These are phyloP conservation scores for Aspergillus sp. DNA, from an alignment of 2,329 filamentous ascomycete species.

Conservation along the genomic window DNA sequence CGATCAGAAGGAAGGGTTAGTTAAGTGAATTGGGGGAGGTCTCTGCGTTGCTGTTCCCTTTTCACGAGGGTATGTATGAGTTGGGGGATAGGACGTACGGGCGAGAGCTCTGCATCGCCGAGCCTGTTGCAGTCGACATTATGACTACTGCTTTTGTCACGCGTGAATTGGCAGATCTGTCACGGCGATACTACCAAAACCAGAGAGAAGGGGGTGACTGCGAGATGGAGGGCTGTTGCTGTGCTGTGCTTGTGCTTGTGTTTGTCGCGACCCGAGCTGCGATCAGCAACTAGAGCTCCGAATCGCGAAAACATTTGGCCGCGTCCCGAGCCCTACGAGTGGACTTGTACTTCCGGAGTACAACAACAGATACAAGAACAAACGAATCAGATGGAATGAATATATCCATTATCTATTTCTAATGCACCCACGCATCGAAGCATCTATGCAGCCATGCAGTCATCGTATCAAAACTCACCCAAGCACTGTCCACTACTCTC, in stretches of 20 bases:
- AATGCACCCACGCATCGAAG: too few species aligned
- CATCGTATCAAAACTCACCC: neutral
- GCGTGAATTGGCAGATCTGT: neutral
- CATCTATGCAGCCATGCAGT: too few species aligned
- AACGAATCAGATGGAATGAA: too few species aligned
- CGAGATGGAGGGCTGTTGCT: neutral
- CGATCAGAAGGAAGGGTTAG: neutral
- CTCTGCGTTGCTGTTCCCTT: neutral
- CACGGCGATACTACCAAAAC: too few species aligned
- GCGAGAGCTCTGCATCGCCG: conserved; percentile 66
- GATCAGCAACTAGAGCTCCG: conserved; percentile 1
- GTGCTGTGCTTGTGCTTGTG: neutral
- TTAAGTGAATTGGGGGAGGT: neutral
- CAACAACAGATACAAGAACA: too few species aligned
- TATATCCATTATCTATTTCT: too few species aligned
- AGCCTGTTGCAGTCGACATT: conserved; percentile 80
- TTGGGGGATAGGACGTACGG: conserved; percentile 40
- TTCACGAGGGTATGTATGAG: neutral
- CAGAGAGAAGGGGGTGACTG: neutral
- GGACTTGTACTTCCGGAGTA: too few species aligned
- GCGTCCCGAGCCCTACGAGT: conserved; percentile 6
- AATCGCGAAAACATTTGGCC: conserved; percentile 25
- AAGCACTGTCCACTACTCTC: neutral
- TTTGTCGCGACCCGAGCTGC: conserved; percentile 3
- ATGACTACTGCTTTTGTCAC: conserved; percentile 1